Conservation (phyloP, 345 rosid genomes). For the Arabis alpina region DNA sequence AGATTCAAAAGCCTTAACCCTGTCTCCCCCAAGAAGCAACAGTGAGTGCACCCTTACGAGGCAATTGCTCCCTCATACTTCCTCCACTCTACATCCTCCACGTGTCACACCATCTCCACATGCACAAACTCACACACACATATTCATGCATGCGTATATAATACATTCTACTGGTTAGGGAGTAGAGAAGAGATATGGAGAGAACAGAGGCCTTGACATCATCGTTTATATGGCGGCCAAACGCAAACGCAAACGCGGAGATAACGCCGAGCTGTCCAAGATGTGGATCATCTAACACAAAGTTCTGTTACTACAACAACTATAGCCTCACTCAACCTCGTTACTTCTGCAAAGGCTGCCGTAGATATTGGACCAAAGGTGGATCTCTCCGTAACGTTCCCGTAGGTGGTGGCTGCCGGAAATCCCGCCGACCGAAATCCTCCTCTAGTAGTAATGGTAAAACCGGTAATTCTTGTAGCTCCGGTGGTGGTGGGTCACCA, state of each 20-base stretch:
- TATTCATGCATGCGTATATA: constrained; percentile 47
- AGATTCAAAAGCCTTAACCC: constrained; percentile 37
- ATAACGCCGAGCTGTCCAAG: constrained; percentile 45
- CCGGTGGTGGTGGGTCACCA: constrained; percentile 30
- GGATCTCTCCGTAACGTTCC: constrained; percentile 45
- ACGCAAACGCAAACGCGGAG: constrained; percentile 42
- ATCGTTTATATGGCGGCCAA: constrained; percentile 45
- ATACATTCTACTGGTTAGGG: constrained; percentile 20
- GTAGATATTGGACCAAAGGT: constrained; percentile 48
- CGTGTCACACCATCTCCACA: constrained; percentile 38
- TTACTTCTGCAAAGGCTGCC: constrained; percentile 47
- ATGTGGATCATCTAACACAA: constrained; percentile 46
- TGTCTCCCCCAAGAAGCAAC: constrained; percentile 43
- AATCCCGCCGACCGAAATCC: constrained; percentile 44
- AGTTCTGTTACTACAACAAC: constrained; percentile 48
- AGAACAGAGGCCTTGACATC: constrained; percentile 39
- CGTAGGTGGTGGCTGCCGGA: constrained; percentile 46
- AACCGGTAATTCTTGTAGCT: constrained; percentile 23
- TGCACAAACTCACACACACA: constrained; percentile 26
- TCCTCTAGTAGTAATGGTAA: constrained; percentile 32
- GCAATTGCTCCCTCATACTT: constrained; percentile 41
- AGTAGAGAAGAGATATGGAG: constrained; percentile 35
- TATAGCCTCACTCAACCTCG: constrained; percentile 48
- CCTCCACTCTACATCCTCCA: constrained; percentile 38
- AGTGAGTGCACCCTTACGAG: constrained; percentile 42